These are phyloP conservation scores for Dioscorea cayenensis DNA, from an alignment of 116 monocot species.

Conservation along the genomic window DNA sequence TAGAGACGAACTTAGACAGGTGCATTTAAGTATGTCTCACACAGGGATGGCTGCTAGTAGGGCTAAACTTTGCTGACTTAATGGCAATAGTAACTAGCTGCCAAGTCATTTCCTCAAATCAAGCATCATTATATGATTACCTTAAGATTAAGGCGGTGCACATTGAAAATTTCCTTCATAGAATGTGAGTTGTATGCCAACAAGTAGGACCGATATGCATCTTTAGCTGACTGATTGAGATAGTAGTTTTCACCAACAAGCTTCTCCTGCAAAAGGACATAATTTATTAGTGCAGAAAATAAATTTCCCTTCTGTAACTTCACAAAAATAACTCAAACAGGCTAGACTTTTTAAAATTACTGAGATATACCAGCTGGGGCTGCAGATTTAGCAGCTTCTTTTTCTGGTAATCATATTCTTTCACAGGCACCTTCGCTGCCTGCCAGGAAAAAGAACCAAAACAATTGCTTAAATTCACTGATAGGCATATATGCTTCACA, in stretches of 20 bases:
- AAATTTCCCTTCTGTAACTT: not conserved
- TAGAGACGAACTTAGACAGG: too few relatives aligned
- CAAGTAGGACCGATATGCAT: conserved; percentile 88
- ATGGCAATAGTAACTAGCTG: too few relatives aligned
- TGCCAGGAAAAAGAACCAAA: conserved; percentile 17
- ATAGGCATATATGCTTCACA: not conserved
- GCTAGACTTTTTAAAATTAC: not conserved
- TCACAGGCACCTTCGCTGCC: conserved; percentile 87
- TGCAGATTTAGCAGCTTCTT: conserved; percentile 86
- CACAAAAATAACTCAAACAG: not conserved
- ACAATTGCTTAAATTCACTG: not conserved
- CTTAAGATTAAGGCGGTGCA: conserved; percentile 79
- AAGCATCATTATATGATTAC: conserved; percentile 18
- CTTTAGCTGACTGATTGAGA: conserved; percentile 84
- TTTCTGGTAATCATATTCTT: conserved; percentile 65
- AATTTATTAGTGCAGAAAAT: not conserved
- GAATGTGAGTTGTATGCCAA: conserved; percentile 87
- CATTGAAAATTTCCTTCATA: conserved; percentile 81
- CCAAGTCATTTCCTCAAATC: not conserved
- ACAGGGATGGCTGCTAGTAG: too few relatives aligned
- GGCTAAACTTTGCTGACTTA: too few relatives aligned
- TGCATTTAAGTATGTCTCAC: too few relatives aligned
- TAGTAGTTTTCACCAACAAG: conserved; percentile 77
- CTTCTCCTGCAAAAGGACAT: conserved; percentile 48
- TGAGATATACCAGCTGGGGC: conserved; percentile 56